Evolutionary conservation across 2,329 filamentous ascomycete genomes (phyloP).

Genomic region (Alternaria solani): DNA sequence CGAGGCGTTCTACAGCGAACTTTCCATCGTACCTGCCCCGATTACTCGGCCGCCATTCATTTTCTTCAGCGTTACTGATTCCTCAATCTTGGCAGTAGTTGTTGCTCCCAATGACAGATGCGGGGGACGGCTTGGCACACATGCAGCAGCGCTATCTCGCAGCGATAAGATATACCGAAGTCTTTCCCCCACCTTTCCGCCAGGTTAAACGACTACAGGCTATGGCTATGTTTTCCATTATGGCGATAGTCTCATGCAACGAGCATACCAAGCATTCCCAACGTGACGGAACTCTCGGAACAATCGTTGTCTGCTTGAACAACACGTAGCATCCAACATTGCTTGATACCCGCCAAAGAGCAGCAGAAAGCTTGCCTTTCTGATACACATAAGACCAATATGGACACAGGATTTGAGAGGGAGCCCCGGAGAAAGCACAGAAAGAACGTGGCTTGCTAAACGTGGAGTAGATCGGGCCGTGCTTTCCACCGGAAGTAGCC

Average conservation of each 20-base stretch:
- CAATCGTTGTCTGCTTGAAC: neutral
- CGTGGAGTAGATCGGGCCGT: neutral
- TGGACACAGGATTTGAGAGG: neutral
- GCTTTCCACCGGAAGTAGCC: neutral
- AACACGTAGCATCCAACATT: neutral
- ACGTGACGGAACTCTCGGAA: neutral
- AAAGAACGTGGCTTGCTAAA: neutral
- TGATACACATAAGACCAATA: neutral
- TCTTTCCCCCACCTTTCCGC: conserved; percentile 1
- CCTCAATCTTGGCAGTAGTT: neutral
- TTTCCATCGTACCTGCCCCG: neutral
- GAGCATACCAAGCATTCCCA: conserved; percentile 2
- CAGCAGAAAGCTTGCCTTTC: neutral
- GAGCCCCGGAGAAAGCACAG: neutral
- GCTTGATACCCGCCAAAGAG: neutral
- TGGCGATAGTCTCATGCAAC: neutral
- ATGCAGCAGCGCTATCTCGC: conserved; percentile 7
- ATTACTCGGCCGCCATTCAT: neutral
- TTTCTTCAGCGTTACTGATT: neutral
- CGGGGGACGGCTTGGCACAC: conserved; percentile 5
- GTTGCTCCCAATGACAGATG: conserved; percentile 1
- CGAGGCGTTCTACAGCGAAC: neutral
- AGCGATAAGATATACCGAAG: conserved; percentile 5
- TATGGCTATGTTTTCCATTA: neutral
- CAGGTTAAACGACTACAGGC: neutral